Evolutionary conservation across 768 basidiomycete species (phyloP).

Genomic region (Suillus tomentosus): DNA sequence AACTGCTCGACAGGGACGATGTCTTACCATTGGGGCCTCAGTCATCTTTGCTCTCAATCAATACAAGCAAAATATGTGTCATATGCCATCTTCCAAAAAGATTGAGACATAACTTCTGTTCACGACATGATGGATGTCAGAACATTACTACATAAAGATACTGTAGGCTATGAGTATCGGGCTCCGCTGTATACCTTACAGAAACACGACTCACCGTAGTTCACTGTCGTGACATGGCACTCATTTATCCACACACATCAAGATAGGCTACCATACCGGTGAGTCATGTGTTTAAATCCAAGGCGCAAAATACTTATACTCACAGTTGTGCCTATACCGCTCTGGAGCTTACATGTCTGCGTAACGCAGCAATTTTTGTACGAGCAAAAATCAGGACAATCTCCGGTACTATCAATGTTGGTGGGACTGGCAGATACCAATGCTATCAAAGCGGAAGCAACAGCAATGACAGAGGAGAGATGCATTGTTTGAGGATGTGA

Average conservation of each 20-base stretch:
- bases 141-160: no score
- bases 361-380: fast-evolving
- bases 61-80: no score
- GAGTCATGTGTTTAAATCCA: neutral
- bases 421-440: neutral
- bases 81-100: no score
- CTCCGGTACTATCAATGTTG: no score
- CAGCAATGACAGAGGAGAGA: neutral
- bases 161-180: no score
- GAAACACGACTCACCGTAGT: neutral
- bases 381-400: neutral
- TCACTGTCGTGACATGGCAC: neutral
- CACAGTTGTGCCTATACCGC: no score
- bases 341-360: neutral
- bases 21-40: no score
- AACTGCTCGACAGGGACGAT: no score
- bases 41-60: no score
- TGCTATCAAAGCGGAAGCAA: neutral
- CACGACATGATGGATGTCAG: neutral
- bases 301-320: no score
- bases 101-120: neutral
- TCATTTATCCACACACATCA: neutral
- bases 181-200: neutral
- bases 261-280: neutral
- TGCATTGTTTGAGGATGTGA: neutral